Base-by-base conservation (phyloP, 768 basidiomycete species). In the Tephrocybe rancida region DNA sequence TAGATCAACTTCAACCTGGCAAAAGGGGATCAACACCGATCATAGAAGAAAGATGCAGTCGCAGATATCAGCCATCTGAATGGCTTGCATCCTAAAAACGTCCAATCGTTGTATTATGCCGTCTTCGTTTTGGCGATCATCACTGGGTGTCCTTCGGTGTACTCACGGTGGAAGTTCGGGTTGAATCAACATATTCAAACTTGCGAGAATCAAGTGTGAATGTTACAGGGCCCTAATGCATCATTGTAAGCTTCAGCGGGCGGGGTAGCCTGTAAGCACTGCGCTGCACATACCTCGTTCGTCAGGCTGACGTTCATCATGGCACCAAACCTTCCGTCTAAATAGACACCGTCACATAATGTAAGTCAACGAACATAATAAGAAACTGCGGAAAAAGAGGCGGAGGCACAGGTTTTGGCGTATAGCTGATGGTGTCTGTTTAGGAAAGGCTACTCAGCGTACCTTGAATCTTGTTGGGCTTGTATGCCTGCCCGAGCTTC, bases 261-360 rank as follows among this genome's bases (percentile, higher is more conserved):
- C 45, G 41, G 24, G 49, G 30, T 29, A 49, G 44, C 30, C 6
- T 32, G 30, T 32, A 41, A 41, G 39, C 3, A 41, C n/a, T 21
- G 39, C 6, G 35, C 37, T 26, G 44, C 44, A 61, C 76, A 35
- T 68, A 91, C 93, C 75, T 98, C 95, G 66, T 98, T 98, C 19
- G 81, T 87, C 51, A 96, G 70, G 56, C 76, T 83, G 48, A 98
- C 92, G 52, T 86, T 82, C 95, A 98, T 98, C 95, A 96, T 96
- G 4, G 94, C 95, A 27, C 94, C 94, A 65, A 98, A 97, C 60
- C 76, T 79, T n/a, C 95, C 95, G 68, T 98, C 95, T 95, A 52
- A 19, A 50, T 13, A 42, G 19, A 34, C 45, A 46, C 42, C 26
- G 3, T 46, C n/a, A n/a, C 49, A 59, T 34, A 13, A 16, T 10